Evolutionary conservation across 306 rosid genomes (phyloP).

Genomic region (Casuarina equisetifolia): DNA sequence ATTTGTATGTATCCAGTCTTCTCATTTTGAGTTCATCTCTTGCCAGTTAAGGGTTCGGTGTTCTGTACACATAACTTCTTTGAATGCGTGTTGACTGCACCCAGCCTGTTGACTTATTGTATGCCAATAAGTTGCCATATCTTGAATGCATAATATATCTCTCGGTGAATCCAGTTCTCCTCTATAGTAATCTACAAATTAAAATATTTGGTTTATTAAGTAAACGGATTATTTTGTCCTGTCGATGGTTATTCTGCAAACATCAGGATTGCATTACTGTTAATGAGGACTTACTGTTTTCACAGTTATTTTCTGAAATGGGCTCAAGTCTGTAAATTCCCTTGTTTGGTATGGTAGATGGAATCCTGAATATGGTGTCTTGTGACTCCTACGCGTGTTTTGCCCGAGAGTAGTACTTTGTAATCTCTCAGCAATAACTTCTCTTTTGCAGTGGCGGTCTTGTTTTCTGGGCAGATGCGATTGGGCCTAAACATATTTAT

Average conservation of each 20-base stretch:
- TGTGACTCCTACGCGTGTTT: not conserved
- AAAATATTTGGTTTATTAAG: not conserved
- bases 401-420: not conserved
- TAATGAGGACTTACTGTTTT: not conserved
- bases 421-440: constrained; percentile 22
- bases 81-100: not conserved
- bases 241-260: constrained; percentile 1
- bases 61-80: not conserved
- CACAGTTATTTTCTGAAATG: not conserved
- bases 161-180: not conserved
- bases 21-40: not conserved
- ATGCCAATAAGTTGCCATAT: not conserved
- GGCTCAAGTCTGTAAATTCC: not conserved
- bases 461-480: constrained; percentile 86
- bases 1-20: not conserved
- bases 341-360: not conserved
- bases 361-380: not conserved
- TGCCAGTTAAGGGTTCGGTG: not conserved
- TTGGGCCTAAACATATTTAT: constrained; percentile 79
- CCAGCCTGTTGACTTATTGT: not conserved
- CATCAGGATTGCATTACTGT: not conserved
- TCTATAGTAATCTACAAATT: not conserved
- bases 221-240: not conserved
- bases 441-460: constrained; percentile 76
- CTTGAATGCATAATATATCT: not conserved